Base-by-base conservation (phyloP, 768 basidiomycete genomes). In the Lyophyllum atratum region DNA sequence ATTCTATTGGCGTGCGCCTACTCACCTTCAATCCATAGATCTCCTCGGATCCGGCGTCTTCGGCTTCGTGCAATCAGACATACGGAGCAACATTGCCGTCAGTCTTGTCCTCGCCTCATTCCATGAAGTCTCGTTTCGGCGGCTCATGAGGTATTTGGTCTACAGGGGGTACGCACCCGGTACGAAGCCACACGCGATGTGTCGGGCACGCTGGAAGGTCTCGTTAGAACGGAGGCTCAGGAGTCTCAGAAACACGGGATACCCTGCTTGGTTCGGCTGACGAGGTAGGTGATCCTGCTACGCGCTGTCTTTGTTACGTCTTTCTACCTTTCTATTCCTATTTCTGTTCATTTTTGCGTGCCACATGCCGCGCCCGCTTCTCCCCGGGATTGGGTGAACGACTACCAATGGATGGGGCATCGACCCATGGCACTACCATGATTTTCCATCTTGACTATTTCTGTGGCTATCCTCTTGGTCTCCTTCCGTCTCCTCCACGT, bases 11-110 rank as follows among this genome's bases (percentile, higher is more conserved):
- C 11, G 4, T 15, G 37, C 15, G 7, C 15, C 10, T 15, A n/a
- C 25, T 61, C 42, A n/a, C n/a, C n/a, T n/a, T n/a, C n/a, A n/a
- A n/a, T n/a, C n/a, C n/a, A n/a, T 62, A 89, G 89, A 90, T 71
- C 75, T 90, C 21, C 72, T 90, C 31, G 88, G 88, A 21, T 80
- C 81, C 58, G 82, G 81, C 1, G 79, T 90, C 39, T 91, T 92
- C 71, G 82, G 80, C 43, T 92, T 91, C 65, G 83, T 91, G 5
- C 89, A 91, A 68, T 72, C 78, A 39, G 89, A 92, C 70, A 77
- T 92, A 59, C 76, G 80, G 67, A 80, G 73, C 59, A 91, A 92
- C 68, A 84, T 91, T 39, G 70, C 73, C 58, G 89, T 86, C 62
- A 47, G 81, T 74, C 1, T 59, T 52, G 22, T 33, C 61, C 48